Evolutionary conservation across 148 eudicot species (phyloP).

Genomic region (Vaccinium corymbosum): DNA sequence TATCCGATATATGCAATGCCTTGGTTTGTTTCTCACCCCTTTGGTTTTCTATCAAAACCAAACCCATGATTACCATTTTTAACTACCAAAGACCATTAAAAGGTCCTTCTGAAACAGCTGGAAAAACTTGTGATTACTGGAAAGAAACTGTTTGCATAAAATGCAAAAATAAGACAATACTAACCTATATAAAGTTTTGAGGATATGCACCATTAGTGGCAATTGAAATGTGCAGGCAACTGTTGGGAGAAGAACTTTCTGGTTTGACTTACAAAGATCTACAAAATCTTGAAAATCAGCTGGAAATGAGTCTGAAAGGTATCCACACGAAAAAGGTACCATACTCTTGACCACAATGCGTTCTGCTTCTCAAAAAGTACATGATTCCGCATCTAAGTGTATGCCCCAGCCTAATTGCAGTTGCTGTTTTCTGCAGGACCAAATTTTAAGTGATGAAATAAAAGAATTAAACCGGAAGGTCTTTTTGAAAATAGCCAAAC

Average conservation of each 20-base stretch:
- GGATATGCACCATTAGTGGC: constrained; percentile 9
- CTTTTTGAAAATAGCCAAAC: constrained; percentile 4
- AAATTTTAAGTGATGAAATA: constrained; percentile 52
- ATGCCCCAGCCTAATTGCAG: constrained; percentile 12
- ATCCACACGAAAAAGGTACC: constrained; percentile 59
- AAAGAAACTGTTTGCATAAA: not conserved
- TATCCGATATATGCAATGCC: no score
- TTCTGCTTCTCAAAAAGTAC: not conserved
- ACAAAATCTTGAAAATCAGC: constrained; percentile 66
- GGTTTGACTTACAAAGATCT: constrained; percentile 65
- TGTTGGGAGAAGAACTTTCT: constrained; percentile 76
- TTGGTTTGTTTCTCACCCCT: no score
- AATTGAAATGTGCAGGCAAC: constrained; percentile 50
- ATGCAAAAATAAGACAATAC: not conserved
- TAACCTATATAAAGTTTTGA: not conserved
- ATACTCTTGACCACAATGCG: not conserved
- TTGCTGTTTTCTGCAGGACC: constrained; percentile 56
- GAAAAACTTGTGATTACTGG: not conserved
- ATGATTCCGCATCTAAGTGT: not conserved
- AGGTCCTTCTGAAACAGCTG: not conserved
- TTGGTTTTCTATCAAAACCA: not conserved
- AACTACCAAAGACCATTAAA: not conserved
- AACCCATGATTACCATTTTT: not conserved
- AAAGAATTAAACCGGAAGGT: constrained; percentile 61
- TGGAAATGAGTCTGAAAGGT: constrained; percentile 60